These are phyloP conservation scores for Calonectria montana DNA, from an alignment of 2,329 filamentous ascomycete species.

Conservation along the genomic window DNA sequence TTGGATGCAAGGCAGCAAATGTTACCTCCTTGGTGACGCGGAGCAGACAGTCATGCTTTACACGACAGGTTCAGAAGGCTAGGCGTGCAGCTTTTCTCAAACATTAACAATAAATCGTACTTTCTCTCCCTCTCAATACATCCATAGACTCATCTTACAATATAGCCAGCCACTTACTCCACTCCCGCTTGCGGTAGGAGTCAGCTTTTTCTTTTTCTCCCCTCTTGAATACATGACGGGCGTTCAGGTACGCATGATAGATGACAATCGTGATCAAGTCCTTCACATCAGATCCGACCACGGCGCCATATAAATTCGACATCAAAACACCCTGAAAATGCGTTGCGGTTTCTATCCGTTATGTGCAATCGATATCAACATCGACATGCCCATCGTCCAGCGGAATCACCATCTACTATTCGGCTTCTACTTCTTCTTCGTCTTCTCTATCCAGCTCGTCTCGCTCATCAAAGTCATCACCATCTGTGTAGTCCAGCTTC, in stretches of 20 bases:
- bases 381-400: constrained; percentile 26
- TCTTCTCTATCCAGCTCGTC: constrained; percentile 64
- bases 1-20: not conserved
- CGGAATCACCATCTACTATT: constrained; percentile 43
- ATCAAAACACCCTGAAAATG: constrained; percentile 45
- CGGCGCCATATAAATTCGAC: constrained; percentile 41
- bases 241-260: constrained; percentile 35
- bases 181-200: constrained; percentile 30
- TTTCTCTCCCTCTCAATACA: constrained; percentile 14
- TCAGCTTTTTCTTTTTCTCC: constrained; percentile 24
- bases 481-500: constrained; percentile 72
- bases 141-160: constrained; percentile 39
- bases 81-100: not conserved
- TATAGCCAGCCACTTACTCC: constrained; percentile 28
- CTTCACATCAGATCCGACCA: constrained; percentile 40
- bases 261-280: constrained; percentile 26
- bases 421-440: constrained; percentile 61
- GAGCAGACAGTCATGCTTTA: not conserved
- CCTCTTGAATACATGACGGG: constrained; percentile 40
- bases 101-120: constrained; percentile 26
- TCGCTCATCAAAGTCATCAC: constrained; percentile 60
- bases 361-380: constrained; percentile 36
- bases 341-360: constrained; percentile 43
- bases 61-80: not conserved
- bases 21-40: too few relatives aligned